Base-by-base conservation (phyloP, 352 stramenopile species). In the Globisporangium echinulatum region DNA sequence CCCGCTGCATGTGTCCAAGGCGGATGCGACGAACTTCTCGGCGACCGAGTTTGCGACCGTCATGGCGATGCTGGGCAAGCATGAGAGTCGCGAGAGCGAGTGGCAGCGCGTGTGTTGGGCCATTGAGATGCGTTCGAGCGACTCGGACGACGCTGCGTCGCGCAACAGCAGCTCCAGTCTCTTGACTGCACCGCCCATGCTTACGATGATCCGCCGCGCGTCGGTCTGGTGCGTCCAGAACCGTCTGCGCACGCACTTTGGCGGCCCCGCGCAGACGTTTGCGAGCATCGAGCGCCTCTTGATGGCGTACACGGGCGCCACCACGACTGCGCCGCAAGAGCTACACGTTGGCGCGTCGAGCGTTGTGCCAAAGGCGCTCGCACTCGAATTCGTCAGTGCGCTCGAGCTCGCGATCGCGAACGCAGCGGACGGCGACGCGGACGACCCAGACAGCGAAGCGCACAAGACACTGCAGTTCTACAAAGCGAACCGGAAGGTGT, bases 251-350 rank as follows among this genome's bases (percentile, higher is more conserved):
- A 92, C 85, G 4, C 77, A 88, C 58, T 83, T 91, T 55, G 85
- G 85, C 42, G 80, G 79, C 3, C 80, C 85, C 44, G 75, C 81
- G 44, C 76, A 90, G 56, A 90, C 71, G 25, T 93, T 95, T 73
- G 75, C 77, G 6, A 77, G 73, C 9, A 75, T 95, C n/a, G 84
- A 95, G 59, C 71, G 66, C 10, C 63, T 93, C 40, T 59, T 92
- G 37, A 68, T 82, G 36, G 52, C 71, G 42, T 70, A 79, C 62
- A 61, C 64, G n/a, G 40, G 33, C 36, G 33, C 43, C 4, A 51
- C 56, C 36, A n/a, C 25, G n/a, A 46, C 25, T 8, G 17, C 38
- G 9, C 2, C 25, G 25, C 25, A 33, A 33, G 25, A 33, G 25
- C 25, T 33, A 33, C 25, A 33, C 25, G 25, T 33, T 3, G 6